phyloP scores from a whole-genome alignment of 257 asterid species.

The Petrea volubilis region DNA sequence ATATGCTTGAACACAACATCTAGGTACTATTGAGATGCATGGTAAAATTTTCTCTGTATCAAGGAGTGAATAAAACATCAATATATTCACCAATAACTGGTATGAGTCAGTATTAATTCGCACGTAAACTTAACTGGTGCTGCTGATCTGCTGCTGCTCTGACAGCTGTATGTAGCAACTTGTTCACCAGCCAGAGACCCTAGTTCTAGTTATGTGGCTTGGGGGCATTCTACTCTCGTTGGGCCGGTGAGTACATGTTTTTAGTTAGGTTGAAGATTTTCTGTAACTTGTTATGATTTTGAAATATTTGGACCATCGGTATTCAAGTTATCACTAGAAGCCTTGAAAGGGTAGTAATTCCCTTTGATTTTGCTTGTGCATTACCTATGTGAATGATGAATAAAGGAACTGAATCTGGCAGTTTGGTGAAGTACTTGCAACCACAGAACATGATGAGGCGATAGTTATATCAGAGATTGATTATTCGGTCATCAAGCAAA shows the following conservation, averaged over 20 bases:
- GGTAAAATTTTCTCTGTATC: not conserved
- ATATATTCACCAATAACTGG: not conserved
- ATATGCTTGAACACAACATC: not conserved
- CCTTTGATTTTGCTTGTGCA: not conserved
- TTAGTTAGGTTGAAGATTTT: slow-evolving; percentile 5
- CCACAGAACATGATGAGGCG: slow-evolving; percentile 85
- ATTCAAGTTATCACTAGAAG: slow-evolving; percentile 5
- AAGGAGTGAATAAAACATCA: not conserved
- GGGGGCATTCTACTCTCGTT: slow-evolving; percentile 96
- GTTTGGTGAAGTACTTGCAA: slow-evolving; percentile 94
- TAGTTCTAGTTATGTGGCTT: slow-evolving; percentile 75
- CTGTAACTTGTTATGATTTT: slow-evolving; percentile 17
- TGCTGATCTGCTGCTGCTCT: slow-evolving; percentile 13
- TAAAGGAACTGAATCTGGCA: slow-evolving; percentile 43
- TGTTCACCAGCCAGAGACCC: slow-evolving; percentile 89
- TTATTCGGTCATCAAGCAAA: slow-evolving; percentile 75
- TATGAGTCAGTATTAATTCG: not conserved
- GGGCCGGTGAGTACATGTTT: slow-evolving; percentile 74
- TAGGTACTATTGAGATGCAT: not conserved
- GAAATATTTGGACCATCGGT: slow-evolving; percentile 9
- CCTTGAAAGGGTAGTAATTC: not conserved
- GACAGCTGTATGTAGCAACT: slow-evolving; percentile 81
- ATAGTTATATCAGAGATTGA: slow-evolving; percentile 71
- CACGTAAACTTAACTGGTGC: slow-evolving; percentile 15
- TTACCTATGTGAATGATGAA: not conserved